Evolutionary conservation across 2,329 filamentous ascomycete genomes (phyloP), one percentile per base, ranked within the genome.

Genomic region (Diplocarpon rosae): DNA sequence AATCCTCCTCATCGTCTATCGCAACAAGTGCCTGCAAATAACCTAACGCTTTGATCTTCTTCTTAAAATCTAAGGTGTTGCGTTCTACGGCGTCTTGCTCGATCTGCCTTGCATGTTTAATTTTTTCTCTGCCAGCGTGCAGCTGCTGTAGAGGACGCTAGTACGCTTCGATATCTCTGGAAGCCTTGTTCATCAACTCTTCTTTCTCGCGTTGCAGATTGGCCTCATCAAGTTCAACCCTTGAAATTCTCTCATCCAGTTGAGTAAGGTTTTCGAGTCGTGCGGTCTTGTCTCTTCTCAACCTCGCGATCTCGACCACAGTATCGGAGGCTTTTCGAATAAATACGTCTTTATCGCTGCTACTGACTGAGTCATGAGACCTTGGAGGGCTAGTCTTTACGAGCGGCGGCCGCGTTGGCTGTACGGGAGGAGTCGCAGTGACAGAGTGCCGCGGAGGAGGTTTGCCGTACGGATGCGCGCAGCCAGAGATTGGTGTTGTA

Each of bases 11-110:
- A 12, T 42, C 39, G 15, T 28, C 34, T 24, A 42, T 16, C 8
- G 20, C 39, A n/a, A 42, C 31, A n/a, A 42, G 33, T 4, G 32
- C 39, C 20, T 43, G 41, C 9, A 43, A 30, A 37, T 37, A 33
- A 14, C 29, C 34, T 27, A 43, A 13, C 28, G 41, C 41, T 9
- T 35, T 30, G 15, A 5, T 37, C 12, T 29, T 37, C 33, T 32
- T 43, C 27, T 37, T 37, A 14, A 43, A 11, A 14, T 37, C 33
- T 28, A 10, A 5, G n/a, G 14, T 33, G 31, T 30, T 43, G 24
- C 34, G 14, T 11, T 24, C 11, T 29, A 43, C n/a, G 0, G 27
- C 34, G 27, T 37, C 33, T 27, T 20, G 10, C 41, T 43, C 41
- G 11, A n/a, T 8, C 13, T 43, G 33, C 13, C 28, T 37, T 14